phyloP scores from a whole-genome alignment of 1,284 basidiomycete genomes.

The Ceratobasidium sp. region DNA sequence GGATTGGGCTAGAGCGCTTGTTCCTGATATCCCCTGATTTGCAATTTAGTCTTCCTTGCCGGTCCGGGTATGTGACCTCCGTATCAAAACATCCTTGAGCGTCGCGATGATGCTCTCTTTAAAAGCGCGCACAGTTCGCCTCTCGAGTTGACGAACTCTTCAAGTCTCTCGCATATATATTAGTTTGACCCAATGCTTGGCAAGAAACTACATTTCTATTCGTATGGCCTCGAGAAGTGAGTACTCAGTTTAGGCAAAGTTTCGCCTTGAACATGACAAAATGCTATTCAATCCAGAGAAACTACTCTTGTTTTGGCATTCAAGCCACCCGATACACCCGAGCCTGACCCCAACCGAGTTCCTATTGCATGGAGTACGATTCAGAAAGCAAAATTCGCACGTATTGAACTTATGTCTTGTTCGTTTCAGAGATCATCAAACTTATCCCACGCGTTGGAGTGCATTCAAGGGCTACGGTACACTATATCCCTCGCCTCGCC shows the following conservation, averaged over 20 bases:
- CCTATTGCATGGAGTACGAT: constrained; percentile 24
- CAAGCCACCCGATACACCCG: constrained; percentile 1
- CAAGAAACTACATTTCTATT: constrained; percentile 13
- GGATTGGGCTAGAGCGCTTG: neutral
- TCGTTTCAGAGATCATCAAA: constrained; percentile 10
- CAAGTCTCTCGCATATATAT: no score
- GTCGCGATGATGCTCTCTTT: neutral
- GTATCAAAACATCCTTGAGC: neutral
- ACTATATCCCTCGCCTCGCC: constrained; percentile 10
- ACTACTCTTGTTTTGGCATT: constrained; percentile 11
- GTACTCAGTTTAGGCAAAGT: neutral
- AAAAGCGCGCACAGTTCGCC: no score
- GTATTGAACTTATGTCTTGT: neutral
- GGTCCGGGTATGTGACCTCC: neutral
- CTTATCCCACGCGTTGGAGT: neutral
- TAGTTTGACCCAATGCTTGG: neutral
- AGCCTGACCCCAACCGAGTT: neutral
- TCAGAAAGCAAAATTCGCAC: neutral
- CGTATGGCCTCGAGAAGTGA: constrained; percentile 13
- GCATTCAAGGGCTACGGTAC: constrained; percentile 10
- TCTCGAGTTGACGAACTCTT: no score
- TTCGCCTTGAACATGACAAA: no score
- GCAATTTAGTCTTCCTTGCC: neutral
- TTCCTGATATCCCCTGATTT: neutral
- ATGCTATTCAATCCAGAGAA: neutral